Conservation (phyloP, 1,284 basidiomycete genomes). For the Apiotrichum mycotoxinovorans region DNA sequence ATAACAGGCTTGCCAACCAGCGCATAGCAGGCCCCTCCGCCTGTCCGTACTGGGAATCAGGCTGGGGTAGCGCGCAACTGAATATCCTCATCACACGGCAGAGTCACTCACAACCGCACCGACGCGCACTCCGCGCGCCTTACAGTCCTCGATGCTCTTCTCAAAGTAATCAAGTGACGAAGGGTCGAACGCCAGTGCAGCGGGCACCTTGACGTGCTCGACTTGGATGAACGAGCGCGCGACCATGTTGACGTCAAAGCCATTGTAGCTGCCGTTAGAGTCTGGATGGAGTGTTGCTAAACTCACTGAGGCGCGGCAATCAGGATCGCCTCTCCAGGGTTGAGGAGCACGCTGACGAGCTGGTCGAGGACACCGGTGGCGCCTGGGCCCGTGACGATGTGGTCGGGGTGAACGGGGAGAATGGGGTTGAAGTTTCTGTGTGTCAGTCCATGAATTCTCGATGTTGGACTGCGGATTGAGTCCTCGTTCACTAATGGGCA, state of each 20-base stretch:
- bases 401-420: constrained; percentile 24
- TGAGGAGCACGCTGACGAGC: constrained; percentile 32
- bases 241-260: constrained; percentile 31
- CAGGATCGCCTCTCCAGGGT: constrained; percentile 36
- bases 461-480: too few species aligned
- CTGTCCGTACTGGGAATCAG: too few species aligned
- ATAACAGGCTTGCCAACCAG: too few species aligned
- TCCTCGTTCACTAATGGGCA: too few species aligned
- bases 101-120: constrained; percentile 39
- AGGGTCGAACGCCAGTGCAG: constrained; percentile 2
- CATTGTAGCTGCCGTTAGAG: constrained; percentile 27
- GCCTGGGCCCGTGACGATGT: constrained; percentile 35
- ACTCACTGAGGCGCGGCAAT: constrained; percentile 32
- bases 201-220: constrained; percentile 12
- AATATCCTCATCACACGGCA: too few species aligned
- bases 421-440: constrained; percentile 22
- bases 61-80: neutral
- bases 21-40: too few species aligned
- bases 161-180: constrained; percentile 15
- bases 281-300: neutral
- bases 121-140: constrained; percentile 27
- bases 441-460: neutral
- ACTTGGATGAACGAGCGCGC: constrained; percentile 5
- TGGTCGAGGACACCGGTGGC: constrained; percentile 36
- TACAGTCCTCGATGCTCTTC: constrained; percentile 22